These are phyloP conservation scores for Pythium myriotylum DNA, from an alignment of 352 stramenopile genomes.

Conservation along the genomic window DNA sequence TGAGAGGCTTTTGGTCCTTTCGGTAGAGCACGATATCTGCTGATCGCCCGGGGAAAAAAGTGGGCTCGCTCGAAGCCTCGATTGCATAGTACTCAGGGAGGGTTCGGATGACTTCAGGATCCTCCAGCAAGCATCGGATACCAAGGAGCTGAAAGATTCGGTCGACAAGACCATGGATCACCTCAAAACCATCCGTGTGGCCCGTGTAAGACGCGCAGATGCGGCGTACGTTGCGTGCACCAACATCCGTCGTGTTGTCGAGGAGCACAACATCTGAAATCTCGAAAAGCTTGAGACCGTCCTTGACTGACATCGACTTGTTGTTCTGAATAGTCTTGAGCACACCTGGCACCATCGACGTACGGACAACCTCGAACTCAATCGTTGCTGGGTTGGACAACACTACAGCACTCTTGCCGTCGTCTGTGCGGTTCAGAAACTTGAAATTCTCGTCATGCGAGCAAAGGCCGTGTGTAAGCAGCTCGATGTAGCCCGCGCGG, in stretches of 20 bases:
- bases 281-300: constrained; percentile 99
- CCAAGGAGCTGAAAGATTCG: constrained; percentile 98
- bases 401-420: constrained; percentile 90
- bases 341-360: constrained; percentile 97
- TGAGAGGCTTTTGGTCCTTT: constrained; percentile 62
- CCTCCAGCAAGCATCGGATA: constrained; percentile 79
- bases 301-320: constrained; percentile 95
- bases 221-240: constrained; percentile 95
- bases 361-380: constrained; percentile 99
- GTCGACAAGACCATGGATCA: constrained; percentile 99
- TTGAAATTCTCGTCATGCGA: constrained; percentile 98
- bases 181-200: constrained; percentile 97
- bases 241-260: constrained; percentile 92
- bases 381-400: constrained; percentile 99
- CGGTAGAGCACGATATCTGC: constrained; percentile 93
- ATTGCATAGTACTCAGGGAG: constrained; percentile 87
- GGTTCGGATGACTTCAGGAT: constrained; percentile 54
- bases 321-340: constrained; percentile 99
- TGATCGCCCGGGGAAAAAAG: constrained; percentile 97
- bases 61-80: constrained; percentile 57
- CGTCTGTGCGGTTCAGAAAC: constrained; percentile 86
- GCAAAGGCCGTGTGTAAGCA: constrained; percentile 97
- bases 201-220: constrained; percentile 97
- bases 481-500: constrained; percentile 97
- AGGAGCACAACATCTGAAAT: constrained; percentile 98